Evolutionary conservation across 169 alveolate genomes (phyloP).

Genomic region (Blepharisma undulans): DNA sequence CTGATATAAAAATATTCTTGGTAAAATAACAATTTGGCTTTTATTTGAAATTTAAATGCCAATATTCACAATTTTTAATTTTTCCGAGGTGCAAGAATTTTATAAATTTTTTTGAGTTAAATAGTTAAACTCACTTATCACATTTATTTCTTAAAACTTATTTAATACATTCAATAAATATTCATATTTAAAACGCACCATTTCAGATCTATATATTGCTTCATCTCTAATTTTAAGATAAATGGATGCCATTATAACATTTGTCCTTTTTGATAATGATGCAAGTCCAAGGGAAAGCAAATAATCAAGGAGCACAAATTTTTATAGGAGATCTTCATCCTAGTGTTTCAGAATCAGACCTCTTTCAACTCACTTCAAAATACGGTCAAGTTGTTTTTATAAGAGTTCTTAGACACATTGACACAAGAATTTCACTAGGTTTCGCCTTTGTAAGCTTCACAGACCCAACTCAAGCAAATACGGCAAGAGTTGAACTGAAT

Average conservation of each 20-base stretch:
- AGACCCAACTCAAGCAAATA: constrained; percentile 1
- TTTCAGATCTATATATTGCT: no score
- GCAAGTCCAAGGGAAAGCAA: neutral
- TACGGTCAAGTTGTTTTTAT: constrained; percentile 4
- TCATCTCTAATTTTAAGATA: neutral
- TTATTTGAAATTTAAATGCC: neutral
- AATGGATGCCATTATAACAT: neutral
- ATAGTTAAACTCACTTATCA: no score
- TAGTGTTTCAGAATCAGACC: constrained; percentile 6
- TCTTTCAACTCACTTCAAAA: neutral
- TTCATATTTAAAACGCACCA: no score
- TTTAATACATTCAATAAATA: no score
- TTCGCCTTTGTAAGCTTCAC: constrained; percentile 25
- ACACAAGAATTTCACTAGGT: constrained; percentile 1
- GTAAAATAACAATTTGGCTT: neutral
- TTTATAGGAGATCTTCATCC: constrained; percentile 4
- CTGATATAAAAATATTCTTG: neutral
- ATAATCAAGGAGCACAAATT: neutral
- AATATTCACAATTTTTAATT: neutral
- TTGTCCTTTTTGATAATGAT: neutral
- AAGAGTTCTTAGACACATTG: neutral
- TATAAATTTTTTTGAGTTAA: no score
- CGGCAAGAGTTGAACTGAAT: constrained; percentile 6
- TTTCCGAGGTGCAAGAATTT: no score
- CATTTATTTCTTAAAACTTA: no score